phyloP scores from a whole-genome alignment of 2,329 filamentous ascomycete species.

The Aspergillus chevalieri region DNA sequence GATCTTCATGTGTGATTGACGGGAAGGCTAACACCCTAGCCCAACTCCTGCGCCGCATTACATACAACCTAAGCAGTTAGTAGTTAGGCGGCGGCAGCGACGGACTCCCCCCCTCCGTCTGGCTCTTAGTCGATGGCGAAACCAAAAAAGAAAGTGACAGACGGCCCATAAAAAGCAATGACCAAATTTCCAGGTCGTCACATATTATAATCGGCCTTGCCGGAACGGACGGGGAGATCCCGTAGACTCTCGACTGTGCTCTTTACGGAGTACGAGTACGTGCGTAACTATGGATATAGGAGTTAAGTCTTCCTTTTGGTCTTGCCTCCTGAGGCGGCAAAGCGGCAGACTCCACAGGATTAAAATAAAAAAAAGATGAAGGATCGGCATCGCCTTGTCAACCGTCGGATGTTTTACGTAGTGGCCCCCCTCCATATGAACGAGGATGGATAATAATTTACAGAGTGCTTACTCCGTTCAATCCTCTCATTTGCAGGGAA shows the following conservation, averaged over 20 bases:
- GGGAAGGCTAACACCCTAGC: background rate
- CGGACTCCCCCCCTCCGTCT: background rate
- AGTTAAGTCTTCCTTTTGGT: background rate
- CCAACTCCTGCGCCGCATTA: background rate
- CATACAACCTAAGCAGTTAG: background rate
- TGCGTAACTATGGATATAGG: background rate
- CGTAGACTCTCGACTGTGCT: background rate
- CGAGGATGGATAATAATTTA: too few relatives aligned
- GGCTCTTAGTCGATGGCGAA: too few relatives aligned
- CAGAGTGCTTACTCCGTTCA: too few relatives aligned
- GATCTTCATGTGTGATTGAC: background rate
- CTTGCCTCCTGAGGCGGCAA: background rate
- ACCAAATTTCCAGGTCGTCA: background rate
- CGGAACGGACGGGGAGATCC: conserved; percentile 9
- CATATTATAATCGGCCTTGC: background rate
- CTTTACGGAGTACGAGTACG: background rate
- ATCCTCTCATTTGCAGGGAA: too few relatives aligned
- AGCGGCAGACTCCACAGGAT: background rate
- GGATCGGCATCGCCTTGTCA: too few relatives aligned
- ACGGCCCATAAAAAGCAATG: too few relatives aligned
- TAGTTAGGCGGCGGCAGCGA: background rate
- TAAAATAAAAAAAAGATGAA: too few relatives aligned
- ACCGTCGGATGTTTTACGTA: too few relatives aligned
- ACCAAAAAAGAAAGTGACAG: too few relatives aligned
- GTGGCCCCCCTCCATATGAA: too few relatives aligned